Percentiles rank a stretch among this genome's conserved stretches.
Conservation (phyloP, 2,329 filamentous ascomycete species). For the Aspergillus caelatus region DNA sequence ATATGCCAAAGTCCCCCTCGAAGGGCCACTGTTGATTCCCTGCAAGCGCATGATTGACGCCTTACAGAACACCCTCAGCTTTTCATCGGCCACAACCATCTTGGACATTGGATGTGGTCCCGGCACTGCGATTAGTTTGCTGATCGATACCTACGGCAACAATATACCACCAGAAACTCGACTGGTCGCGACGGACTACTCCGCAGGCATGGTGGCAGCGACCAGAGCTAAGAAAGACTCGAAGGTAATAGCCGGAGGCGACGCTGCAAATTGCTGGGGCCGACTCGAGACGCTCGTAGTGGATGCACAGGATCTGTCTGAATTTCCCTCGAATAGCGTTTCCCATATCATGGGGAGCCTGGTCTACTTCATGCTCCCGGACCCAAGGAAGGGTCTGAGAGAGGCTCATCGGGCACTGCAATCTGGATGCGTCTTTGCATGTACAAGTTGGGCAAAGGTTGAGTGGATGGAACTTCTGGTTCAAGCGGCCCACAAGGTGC, state of each 20-base stretch:
- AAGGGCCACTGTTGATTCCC: not conserved
- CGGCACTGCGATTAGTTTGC: not conserved
- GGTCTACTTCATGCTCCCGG: slow-evolving; percentile 1
- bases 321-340: not conserved
- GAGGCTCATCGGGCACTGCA: not conserved
- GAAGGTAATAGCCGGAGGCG: not conserved
- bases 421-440: not conserved
- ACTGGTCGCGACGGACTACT: not conserved
- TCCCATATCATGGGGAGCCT: slow-evolving; percentile 2
- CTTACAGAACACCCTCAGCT: not conserved
- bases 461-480: not conserved
- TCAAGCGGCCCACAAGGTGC: not conserved
- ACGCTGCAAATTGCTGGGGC: not conserved
- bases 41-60: not conserved
- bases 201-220: not conserved
- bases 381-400: not conserved
- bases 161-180: not conserved
- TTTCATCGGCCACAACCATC: not conserved
- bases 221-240: not conserved
- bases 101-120: not conserved
- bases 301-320: not conserved
- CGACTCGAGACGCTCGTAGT: not conserved
- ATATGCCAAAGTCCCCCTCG: not conserved
- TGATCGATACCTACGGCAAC: not conserved
- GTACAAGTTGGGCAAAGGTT: not conserved